Base-by-base conservation (phyloP, 495 filamentous ascomycete species). In the Daldinia caldariorum region DNA sequence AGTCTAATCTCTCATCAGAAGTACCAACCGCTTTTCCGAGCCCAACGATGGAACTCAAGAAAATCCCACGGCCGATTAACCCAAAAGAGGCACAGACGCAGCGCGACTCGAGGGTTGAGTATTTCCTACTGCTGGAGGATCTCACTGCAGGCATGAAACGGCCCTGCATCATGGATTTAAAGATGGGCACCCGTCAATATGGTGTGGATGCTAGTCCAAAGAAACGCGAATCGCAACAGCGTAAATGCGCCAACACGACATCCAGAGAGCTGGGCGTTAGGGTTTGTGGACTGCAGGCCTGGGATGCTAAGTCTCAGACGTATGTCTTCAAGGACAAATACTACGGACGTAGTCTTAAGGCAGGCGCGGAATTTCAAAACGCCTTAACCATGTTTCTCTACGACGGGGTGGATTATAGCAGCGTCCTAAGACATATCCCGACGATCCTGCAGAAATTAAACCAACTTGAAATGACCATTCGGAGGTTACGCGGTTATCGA, bases 141-240 rank as follows among this genome's bases (percentile, higher is more conserved):
- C 86, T 99, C 32, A 99, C 95, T 2, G 92, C 95, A 6, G 95
- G 95, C 37, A 97, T 99, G 94, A 92, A 91, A 75, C 90, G 91
- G 35, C 95, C 95, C 12, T 98, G 95, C 79, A 95, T 97, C 43
- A 89, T 99, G 72, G 95, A 99, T 78, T 83, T 99, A 65, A 99
- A 99, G 78, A 99, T 99, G 95, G 95, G 95, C 10, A 99, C 95
- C n/a, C 89, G 95, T 3, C 95, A 99, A 77, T 97, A 97, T 79
- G 95, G 95, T 13, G 87, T 97, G n/a, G 94, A 97, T 66, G 95
- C 95, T 8, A 87, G 85, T 55, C 89, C 94, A 43, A 94, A 95
- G 80, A 99, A 99, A 77, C 92, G 93, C 63, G 89, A 91, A 61
- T 97, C 95, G 0, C 95, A 99, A 78, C 88, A 91, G 53, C 89